Evolutionary conservation across 2,329 filamentous ascomycete genomes (phyloP).

Genomic region (Davidsoniella neocaledoniae): DNA sequence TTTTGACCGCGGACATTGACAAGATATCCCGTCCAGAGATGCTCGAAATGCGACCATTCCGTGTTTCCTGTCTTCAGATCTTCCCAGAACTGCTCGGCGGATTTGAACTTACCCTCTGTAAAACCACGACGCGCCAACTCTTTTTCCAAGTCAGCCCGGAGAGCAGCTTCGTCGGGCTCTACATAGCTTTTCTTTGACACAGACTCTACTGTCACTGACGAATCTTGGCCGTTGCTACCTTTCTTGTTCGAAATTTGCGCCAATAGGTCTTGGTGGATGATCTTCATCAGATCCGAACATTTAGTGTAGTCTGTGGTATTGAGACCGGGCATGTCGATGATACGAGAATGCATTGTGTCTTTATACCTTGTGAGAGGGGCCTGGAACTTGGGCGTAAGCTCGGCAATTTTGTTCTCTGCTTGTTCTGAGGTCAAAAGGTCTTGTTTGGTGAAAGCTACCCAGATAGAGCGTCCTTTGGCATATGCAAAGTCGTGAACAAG

Average conservation of each 20-base stretch:
- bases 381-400: neutral
- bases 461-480: neutral
- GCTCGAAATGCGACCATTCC: neutral
- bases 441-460: conserved; percentile 4
- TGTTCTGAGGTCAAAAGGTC: neutral
- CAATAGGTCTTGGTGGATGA: no score
- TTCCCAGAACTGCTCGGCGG: neutral
- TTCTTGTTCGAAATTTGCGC: no score
- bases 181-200: no score
- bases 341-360: neutral
- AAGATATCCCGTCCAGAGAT: neutral
- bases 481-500: neutral
- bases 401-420: neutral
- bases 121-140: neutral
- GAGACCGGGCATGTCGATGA: neutral
- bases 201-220: no score
- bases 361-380: neutral
- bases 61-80: neutral
- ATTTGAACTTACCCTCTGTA: neutral
- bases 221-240: no score
- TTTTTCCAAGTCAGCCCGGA: no score
- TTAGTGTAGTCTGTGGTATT: neutral
- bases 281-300: no score
- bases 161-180: no score
- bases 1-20: neutral